Evolutionary conservation across 1,284 basidiomycete species (phyloP).

Genomic region (Schizophyllum commune): DNA sequence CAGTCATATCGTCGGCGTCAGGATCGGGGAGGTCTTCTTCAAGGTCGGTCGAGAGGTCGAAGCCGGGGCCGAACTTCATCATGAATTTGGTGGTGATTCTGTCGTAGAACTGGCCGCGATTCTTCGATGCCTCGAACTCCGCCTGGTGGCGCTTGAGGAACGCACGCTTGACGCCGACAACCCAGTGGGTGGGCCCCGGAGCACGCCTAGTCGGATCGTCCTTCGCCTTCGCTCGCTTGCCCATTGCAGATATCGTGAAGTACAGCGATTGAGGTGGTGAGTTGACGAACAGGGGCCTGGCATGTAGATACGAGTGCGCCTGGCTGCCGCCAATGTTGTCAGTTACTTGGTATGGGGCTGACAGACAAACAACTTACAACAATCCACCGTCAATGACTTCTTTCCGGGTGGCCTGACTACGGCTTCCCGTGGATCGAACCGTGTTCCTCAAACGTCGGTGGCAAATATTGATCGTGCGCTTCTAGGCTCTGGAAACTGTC

Average conservation of each 20-base stretch:
- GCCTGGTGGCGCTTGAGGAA: background rate
- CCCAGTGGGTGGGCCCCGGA: background rate
- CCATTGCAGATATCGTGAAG: background rate
- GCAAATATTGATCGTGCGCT: no score
- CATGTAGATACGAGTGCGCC: background rate
- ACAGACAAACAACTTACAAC: no score
- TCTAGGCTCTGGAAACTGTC: no score
- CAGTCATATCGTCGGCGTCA: background rate
- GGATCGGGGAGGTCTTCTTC: background rate
- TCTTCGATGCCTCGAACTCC: background rate
- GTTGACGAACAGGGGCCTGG: background rate
- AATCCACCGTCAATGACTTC: no score
- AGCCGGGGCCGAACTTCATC: background rate
- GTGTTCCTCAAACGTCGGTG: no score
- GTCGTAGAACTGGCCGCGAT: background rate
- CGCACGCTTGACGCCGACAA: background rate
- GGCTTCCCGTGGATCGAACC: no score
- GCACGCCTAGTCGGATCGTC: background rate
- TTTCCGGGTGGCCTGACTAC: no score
- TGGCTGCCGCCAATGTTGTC: no score
- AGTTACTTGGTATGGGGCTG: no score
- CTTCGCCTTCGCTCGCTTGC: background rate
- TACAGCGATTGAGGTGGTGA: background rate
- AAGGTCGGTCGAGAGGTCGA: background rate
- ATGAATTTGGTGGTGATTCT: background rate